Evolutionary conservation across 352 stramenopile species (phyloP), one percentile per base, ranked within the genome.

Genomic region (Phytopythium mirpurense): DNA sequence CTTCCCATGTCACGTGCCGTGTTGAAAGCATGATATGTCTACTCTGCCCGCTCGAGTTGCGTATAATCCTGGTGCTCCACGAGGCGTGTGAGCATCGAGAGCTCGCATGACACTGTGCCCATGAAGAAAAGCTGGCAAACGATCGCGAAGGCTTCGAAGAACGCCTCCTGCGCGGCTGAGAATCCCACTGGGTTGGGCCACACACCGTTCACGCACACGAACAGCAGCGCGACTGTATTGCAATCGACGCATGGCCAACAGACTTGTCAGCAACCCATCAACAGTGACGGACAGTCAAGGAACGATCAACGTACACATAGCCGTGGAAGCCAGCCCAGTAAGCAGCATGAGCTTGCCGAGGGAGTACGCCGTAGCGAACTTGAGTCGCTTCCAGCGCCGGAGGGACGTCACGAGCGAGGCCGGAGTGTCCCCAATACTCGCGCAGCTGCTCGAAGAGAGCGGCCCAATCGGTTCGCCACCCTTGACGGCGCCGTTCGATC

Each of bases 121-220:
- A 95, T 91, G 68, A 88, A 95, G 19, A 95, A 60, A n/a, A 95
- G 67, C 54, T 95, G 84, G 38, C 80, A 95, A 16, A 93, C 67
- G 59, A 95, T 93, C 3, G 84, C 82, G 44, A 90, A 71, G 3
- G 83, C 78, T 54, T 95, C 84, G 38, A 91, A 86, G 56, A 92
- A 85, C 4, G 84, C 84, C 37, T 95, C 84, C 54, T 93, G 78
- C 0, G 84, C 67, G 29, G 81, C 81, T 26, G 84, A 92, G 52
- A 95, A 87, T 4, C 79, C 81, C 23, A 93, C 48, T 1, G 83
- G 83, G 29, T 95, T 95, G 10, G 72, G 60, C 79, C 79, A 90
- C 58, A 83, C 62, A 19, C 74, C 78, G 53, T 95, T 91, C 1
- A 89, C 84, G n/a, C 78, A 90, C 32, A 91, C 51, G 54, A 90